Evolutionary conservation across 225 moss, liverwort and hornwort genomes (phyloP), one percentile per base, ranked within the genome.

Genomic region (Takakia lepidozioides): DNA sequence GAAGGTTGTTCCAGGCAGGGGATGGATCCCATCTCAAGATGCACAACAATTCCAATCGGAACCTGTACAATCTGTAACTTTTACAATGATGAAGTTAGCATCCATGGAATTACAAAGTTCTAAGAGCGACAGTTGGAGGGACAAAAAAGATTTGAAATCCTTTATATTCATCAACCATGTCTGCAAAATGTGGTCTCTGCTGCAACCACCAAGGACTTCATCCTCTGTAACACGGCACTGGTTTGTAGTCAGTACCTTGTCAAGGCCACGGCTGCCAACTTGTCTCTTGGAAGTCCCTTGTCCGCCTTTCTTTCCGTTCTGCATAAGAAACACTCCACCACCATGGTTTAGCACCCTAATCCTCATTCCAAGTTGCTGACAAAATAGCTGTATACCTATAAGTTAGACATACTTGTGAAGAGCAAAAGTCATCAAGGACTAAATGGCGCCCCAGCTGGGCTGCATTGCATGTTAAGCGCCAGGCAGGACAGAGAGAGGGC

Each of bases 31-130:
- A 73, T 78, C 29, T 72, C 73, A 51, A 98, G 61, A 74, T 91
- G 98, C 61, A 91, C 71, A 39, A 98, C 91, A 44, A 85, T 87
- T 5, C 98, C 98, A 34, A 98, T 78, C 35, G 98, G 91, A 28
- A 98, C 78, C 64, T 83, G 98, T 41, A 98, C 87, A 57, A 85
- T 67, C 98, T 98, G 66, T 38, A 39, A 27, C n/a, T n/a, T n/a
- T n/a, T n/a, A n/a, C n/a, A n/a, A n/a, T n/a, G n/a, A n/a, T n/a
- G n/a, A n/a, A n/a, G n/a, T n/a, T n/a, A n/a, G n/a, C n/a, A n/a
- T n/a, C n/a, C n/a, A n/a, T n/a, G n/a, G n/a, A n/a, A n/a, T n/a
- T n/a, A n/a, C n/a, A n/a, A 59, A 37, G 36, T 9, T 37, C 9
- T 13, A 37, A 37, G 36, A 27, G 49, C n/a, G n/a, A n/a, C n/a